Conservation (phyloP, 2,329 filamentous ascomycete genomes). For the Elsinoe ampelina region DNA sequence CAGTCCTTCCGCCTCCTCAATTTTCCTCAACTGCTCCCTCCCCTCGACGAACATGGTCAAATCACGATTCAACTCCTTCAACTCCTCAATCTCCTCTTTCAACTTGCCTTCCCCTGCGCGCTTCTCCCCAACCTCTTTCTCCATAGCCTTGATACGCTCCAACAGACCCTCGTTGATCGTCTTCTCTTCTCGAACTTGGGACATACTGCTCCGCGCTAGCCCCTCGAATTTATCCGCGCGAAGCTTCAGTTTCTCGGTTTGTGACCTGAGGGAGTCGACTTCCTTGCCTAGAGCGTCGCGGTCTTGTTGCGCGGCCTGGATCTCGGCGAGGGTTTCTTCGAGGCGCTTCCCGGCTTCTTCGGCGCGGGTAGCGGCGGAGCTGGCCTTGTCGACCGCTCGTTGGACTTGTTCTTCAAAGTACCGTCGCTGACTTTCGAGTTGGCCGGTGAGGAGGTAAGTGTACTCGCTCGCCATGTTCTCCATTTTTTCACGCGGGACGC, state of each 20-base stretch:
- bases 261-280: constrained; percentile 61
- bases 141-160: constrained; percentile 65
- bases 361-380: constrained; percentile 59
- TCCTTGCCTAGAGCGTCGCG: constrained; percentile 45
- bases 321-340: constrained; percentile 40
- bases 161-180: constrained; percentile 71
- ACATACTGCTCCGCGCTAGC: constrained; percentile 65
- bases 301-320: constrained; percentile 46
- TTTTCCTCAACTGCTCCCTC: constrained; percentile 66
- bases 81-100: constrained; percentile 53
- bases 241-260: constrained; percentile 57
- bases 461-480: constrained; percentile 86
- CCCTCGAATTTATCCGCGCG: constrained; percentile 64
- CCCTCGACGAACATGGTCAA: constrained; percentile 79
- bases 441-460: constrained; percentile 82
- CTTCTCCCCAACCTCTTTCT: constrained; percentile 48
- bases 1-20: constrained; percentile 71
- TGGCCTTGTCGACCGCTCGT: constrained; percentile 82
- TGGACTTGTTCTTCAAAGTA: constrained; percentile 92
- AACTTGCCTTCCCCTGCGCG: constrained; percentile 37
- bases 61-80: constrained; percentile 80
- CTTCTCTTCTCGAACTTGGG: constrained; percentile 78
- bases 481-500: constrained; percentile 61
- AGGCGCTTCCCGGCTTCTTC: constrained; percentile 50
- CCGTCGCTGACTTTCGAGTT: constrained; percentile 81